phyloP scores from a whole-genome alignment of 2,329 filamentous ascomycete genomes.

The Cordyceps farinosa region DNA sequence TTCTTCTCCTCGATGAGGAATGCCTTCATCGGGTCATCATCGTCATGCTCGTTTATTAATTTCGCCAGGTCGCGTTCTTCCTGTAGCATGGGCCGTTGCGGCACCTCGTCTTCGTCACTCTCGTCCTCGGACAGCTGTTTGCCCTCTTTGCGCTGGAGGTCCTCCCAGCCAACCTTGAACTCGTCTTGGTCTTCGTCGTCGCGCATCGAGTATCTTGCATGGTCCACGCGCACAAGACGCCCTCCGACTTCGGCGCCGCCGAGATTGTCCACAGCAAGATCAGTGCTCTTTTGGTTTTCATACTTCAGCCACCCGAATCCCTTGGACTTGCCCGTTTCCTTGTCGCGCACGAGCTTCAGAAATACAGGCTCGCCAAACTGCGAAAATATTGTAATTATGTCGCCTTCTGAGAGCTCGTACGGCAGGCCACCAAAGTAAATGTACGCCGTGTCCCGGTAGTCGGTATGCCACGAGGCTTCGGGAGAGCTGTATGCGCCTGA shows the following conservation, averaged over 20 bases:
- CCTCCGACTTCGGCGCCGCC: slow-evolving; percentile 81
- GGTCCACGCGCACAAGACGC: slow-evolving; percentile 80
- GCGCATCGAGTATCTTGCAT: slow-evolving; percentile 83
- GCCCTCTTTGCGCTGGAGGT: slow-evolving; percentile 53
- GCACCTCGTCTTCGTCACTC: slow-evolving; percentile 41
- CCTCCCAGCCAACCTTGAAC: slow-evolving; percentile 56
- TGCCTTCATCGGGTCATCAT: slow-evolving; percentile 96
- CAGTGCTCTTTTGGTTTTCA: slow-evolving; percentile 93
- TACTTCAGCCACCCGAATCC: slow-evolving; percentile 98
- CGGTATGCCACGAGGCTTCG: slow-evolving; percentile 91
- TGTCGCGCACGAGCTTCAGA: slow-evolving; percentile 88
- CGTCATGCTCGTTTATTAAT: slow-evolving; percentile 76
- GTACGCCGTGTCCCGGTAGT: slow-evolving; percentile 96
- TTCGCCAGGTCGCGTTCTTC: slow-evolving; percentile 78
- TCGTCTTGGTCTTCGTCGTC: slow-evolving; percentile 70
- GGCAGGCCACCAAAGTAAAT: slow-evolving; percentile 93
- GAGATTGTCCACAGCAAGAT: slow-evolving; percentile 93
- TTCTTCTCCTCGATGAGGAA: slow-evolving; percentile 89
- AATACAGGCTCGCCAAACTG: slow-evolving; percentile 95
- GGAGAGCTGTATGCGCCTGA: slow-evolving; percentile 54
- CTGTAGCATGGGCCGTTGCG: slow-evolving; percentile 61
- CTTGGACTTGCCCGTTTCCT: slow-evolving; percentile 90
- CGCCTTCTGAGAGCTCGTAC: slow-evolving; percentile 90
- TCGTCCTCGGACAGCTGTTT: slow-evolving; percentile 42
- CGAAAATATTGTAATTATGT: slow-evolving; percentile 93